Evolutionary conservation across 1,284 basidiomycete genomes (phyloP), one percentile per base, ranked within the genome.

Genomic region (Inonotus obliquus): DNA sequence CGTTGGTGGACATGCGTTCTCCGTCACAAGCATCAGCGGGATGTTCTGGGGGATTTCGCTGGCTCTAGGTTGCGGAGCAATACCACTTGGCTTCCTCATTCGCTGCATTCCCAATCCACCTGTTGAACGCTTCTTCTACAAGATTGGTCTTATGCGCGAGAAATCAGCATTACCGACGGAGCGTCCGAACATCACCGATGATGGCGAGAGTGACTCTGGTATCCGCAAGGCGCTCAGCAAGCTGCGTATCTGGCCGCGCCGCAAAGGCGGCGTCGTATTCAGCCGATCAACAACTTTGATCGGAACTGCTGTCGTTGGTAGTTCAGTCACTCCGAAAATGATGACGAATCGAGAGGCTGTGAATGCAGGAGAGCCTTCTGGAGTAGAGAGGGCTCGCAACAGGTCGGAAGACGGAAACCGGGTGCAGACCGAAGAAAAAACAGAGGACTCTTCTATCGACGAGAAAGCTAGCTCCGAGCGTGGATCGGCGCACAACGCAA

Each of bases 41-140:
- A 84, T 84, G 45, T 93, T 97, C 74, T 99, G 97, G 97, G 95
- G 85, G 54, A 94, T 98, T 66, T 92, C 92, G 1, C 78, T 98
- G 57, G 86, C 91, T 27, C 82, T 96, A 54, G 97, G 96, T 48
- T 69, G 90, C 59, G 81, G 94, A 54, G 89, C 96, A 9, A 85
- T 98, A 64, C 96, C 96, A 2, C 79, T 98, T 67, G 96, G 94
- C 60, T 87, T 81, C 37, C 70, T 96, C 61, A 83, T 96, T 67
- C 91, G 96, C 39, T 72, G 86, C 47, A 73, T 97, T 27, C 96
- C 96, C 35, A 94, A 91, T 65, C 81, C 70, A 45, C 93, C 93
- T 0, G 83, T 95, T 68, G 90, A 94, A 69, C 79, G 79, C 25
- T 60, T 92, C 60, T 86, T 97, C 72, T 83, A 87, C 69, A 74